These are phyloP conservation scores for Moniliella sp. DNA, from an alignment of 1,284 basidiomycete genomes.

Conservation along the genomic window DNA sequence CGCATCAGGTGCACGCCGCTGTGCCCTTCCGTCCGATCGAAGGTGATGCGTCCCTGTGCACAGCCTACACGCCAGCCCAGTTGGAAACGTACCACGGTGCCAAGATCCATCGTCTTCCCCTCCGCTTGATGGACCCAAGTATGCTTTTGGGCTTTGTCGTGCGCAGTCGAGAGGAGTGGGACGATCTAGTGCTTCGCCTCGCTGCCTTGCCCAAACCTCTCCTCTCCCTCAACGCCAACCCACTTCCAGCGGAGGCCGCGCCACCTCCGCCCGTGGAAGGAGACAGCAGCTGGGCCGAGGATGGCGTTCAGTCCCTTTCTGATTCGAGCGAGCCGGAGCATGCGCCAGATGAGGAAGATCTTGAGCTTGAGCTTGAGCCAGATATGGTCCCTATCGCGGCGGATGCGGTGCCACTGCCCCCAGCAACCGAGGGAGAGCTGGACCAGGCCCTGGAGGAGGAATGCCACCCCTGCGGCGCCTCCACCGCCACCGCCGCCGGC, in stretches of 20 bases:
- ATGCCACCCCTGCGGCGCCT: too few relatives aligned
- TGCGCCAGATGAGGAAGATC: too few relatives aligned
- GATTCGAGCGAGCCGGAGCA: too few relatives aligned
- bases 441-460: too few relatives aligned
- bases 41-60: constrained; percentile 43
- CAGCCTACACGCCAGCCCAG: constrained; percentile 46
- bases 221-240: constrained; percentile 44
- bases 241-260: constrained; percentile 57
- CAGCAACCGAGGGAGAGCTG: too few relatives aligned
- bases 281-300: too few relatives aligned
- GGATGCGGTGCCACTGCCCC: too few relatives aligned
- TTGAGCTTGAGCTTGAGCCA: too few relatives aligned
- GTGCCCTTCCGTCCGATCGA: constrained; percentile 44
- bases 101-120: constrained; percentile 70
- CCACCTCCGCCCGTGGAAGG: too few relatives aligned
- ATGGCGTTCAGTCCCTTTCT: too few relatives aligned
- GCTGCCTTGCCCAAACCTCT: constrained; percentile 23
- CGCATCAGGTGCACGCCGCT: constrained; percentile 65
- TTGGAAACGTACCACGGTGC: constrained; percentile 81
- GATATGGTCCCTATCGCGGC: too few relatives aligned
- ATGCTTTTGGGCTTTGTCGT: constrained; percentile 84
- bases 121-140: constrained; percentile 75
- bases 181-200: constrained; percentile 50
- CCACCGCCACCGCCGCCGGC: too few relatives aligned
- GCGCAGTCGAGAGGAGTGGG: constrained; percentile 54